Evolutionary conservation across 352 stramenopile genomes (phyloP), one percentile per base, ranked within the genome.

Genomic region (Phytophthora cactorum): DNA sequence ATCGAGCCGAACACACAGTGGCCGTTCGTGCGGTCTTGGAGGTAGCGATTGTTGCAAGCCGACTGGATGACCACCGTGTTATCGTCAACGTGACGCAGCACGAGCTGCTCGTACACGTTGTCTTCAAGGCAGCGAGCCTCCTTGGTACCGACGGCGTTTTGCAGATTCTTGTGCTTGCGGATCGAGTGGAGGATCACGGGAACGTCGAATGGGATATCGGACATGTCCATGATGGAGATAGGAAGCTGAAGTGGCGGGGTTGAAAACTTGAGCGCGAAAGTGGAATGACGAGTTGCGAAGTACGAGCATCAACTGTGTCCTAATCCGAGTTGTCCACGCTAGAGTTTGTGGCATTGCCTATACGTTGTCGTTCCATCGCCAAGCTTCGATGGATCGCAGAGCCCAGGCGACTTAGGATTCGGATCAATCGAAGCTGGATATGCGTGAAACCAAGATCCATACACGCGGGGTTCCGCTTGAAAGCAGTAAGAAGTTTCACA

Each of bases 41-140:
- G 54, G 51, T 66, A 71, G 10, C 57, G 57, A 11, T 46, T 50
- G 53, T 69, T 74, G 29, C 59, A 54, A 27, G 29, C 57, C 29
- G 64, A 68, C 39, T 77, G 54, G 50, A 77, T 67, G 17, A 59
- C 59, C 14, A 77, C 68, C n/a, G 63, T 72, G 39, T 65, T 52
- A 6, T 59, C 58, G 22, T 43, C n/a, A 25, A 70, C 43, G 43
- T 45, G 60, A 9, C 60, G 70, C 45, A 77, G 32, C 25, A 77
- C 53, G 6, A 77, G 25, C n/a, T 65, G 49, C 29, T 71, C 69
- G 22, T 70, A 67, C 27, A 50, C 50, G 22, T 66, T 52, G 49
- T 71, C 34, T 27, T 15, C 41, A 22, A 22, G 22, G 22, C 22
- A 22, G 22, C 22, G 22, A n/a, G 50, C 56, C 9, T 44, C 28